A percentile compares a stretch with the other conserved stretches of the same genome.
Evolutionary conservation across 83 land plant species (phyloP).

Genomic region (Isoetes engelmannii): DNA sequence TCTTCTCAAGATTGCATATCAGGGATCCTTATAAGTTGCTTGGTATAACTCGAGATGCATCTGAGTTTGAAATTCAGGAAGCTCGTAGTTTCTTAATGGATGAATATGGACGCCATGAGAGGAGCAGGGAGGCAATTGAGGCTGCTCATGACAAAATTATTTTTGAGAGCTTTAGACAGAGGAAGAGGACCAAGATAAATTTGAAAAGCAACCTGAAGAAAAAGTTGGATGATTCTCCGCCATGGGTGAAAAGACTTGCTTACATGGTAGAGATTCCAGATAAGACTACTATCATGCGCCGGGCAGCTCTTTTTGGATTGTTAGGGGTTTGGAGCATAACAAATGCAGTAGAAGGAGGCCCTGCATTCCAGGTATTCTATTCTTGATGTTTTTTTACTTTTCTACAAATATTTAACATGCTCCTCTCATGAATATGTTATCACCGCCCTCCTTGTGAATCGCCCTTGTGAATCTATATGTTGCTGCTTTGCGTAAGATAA

Average conservation of each 20-base stretch:
- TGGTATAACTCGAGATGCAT: not conserved
- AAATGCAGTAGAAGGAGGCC: slow-evolving; percentile 5
- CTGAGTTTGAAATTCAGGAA: slow-evolving; percentile 1
- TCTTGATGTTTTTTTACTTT: too few relatives aligned
- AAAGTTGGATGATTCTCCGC: slow-evolving; percentile 1
- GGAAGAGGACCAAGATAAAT: slow-evolving; percentile 9
- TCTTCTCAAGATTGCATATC: slow-evolving; percentile 1
- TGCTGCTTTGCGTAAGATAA: not conserved
- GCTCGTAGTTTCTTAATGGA: not conserved
- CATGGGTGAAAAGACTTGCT: slow-evolving; percentile 5
- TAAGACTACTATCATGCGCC: not conserved
- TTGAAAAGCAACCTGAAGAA: slow-evolving; percentile 1
- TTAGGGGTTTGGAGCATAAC: slow-evolving; percentile 6
- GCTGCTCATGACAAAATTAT: slow-evolving; percentile 8
- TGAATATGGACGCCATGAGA: slow-evolving; percentile 8
- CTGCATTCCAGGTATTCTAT: slow-evolving; percentile 8
- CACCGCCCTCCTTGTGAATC: too few relatives aligned
- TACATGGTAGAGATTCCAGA: not conserved
- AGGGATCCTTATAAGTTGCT: slow-evolving; percentile 6
- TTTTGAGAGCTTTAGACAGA: not conserved
- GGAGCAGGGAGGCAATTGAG: slow-evolving; percentile 8
- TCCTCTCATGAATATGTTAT: too few relatives aligned
- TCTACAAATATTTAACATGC: too few relatives aligned
- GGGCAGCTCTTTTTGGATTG: not conserved
- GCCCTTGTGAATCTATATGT: too few relatives aligned